A percentile compares a stretch with the other conserved stretches of the same genome.
These are phyloP conservation scores for Colletotrichum sp. DNA, from an alignment of 2,329 filamentous ascomycete genomes.

Conservation along the genomic window DNA sequence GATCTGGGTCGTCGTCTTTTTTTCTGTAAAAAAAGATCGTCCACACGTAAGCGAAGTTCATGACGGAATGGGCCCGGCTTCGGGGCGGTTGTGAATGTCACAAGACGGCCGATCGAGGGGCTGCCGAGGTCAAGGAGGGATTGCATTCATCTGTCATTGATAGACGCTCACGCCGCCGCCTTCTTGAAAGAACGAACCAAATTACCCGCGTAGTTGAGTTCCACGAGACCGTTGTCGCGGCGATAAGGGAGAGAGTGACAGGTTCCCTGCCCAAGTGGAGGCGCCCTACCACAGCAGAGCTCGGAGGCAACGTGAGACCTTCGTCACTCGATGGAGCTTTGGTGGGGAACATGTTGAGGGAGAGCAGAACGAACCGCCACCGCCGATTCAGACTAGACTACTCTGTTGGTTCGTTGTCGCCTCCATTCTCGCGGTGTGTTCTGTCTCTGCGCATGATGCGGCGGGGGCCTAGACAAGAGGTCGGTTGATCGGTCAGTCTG, in stretches of 20 bases:
- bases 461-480: neutral
- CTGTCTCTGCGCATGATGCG: neutral
- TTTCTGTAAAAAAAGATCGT: neutral
- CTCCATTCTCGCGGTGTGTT: neutral
- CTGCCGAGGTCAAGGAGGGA: neutral
- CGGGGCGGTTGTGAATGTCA: neutral
- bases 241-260: slow-evolving; percentile 5
- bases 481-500: neutral
- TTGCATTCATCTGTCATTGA: neutral
- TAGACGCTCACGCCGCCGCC: neutral
- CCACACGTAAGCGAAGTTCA: neutral
- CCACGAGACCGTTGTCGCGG: neutral
- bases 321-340: slow-evolving; percentile 16
- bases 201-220: neutral
- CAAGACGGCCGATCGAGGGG: neutral
- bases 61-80: neutral
- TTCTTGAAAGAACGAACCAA: neutral
- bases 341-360: slow-evolving; percentile 19
- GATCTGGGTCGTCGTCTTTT: slow-evolving; percentile 3
- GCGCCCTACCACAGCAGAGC: neutral
- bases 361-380: neutral
- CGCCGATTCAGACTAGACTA: neutral
- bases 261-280: neutral
- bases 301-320: slow-evolving; percentile 14
- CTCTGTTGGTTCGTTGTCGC: neutral